These are phyloP conservation scores for Sporothrix pallida DNA, from an alignment of 2,329 filamentous ascomycete species.

Conservation along the genomic window DNA sequence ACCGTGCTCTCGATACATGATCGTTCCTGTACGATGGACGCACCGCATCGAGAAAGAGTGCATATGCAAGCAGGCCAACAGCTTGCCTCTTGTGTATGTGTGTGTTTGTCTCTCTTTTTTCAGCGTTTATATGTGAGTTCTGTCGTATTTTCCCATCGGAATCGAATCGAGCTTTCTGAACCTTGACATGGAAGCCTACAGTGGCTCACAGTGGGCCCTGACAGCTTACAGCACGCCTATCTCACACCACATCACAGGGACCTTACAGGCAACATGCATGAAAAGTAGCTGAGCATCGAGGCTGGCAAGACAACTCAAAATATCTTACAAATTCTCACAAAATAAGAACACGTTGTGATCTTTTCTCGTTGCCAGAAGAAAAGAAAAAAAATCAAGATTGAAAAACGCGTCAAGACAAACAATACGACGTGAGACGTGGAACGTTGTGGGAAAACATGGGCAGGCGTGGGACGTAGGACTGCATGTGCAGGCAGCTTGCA, in stretches of 20 bases:
- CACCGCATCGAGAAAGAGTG: slow-evolving; percentile 1
- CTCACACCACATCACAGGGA: not conserved
- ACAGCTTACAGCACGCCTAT: not conserved
- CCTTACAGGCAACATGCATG: not conserved
- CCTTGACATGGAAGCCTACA: not conserved
- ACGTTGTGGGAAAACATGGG: not conserved
- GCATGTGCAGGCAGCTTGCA: not conserved
- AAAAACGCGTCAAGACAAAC: not conserved
- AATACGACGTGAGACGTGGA: slow-evolving; percentile 13
- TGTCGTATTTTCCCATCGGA: slow-evolving; percentile 9
- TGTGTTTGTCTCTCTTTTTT: not conserved
- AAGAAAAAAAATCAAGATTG: not conserved
- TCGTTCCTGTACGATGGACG: slow-evolving; percentile 5
- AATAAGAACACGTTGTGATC: not conserved
- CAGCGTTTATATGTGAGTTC: too few species aligned
- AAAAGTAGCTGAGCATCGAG: not conserved
- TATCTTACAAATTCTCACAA: not conserved
- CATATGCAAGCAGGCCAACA: slow-evolving; percentile 15
- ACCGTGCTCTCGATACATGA: not conserved
- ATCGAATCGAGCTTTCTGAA: not conserved
- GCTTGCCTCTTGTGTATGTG: not conserved
- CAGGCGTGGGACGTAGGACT: slow-evolving; percentile 3
- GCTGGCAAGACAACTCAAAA: not conserved
- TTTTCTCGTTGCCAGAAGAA: too few species aligned
- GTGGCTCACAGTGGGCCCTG: not conserved